Conservation (phyloP, 768 basidiomycete species). For the Amanita inopinata region DNA sequence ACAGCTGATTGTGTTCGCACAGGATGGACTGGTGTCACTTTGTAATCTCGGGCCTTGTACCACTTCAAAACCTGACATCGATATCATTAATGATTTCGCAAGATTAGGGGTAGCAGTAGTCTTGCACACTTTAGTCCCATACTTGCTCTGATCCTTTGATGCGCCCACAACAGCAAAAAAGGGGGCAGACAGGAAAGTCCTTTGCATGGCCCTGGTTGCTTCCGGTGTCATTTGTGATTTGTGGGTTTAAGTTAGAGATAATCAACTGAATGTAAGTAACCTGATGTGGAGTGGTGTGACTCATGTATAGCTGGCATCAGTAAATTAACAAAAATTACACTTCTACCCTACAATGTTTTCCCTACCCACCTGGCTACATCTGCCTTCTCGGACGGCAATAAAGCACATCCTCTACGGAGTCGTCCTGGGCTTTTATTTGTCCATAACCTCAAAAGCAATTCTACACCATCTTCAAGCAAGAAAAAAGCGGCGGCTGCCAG, state of each 20-base stretch:
- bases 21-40: slow-evolving; percentile 68
- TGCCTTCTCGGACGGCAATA: slow-evolving; percentile 25
- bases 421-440: slow-evolving; percentile 68
- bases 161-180: slow-evolving; percentile 76
- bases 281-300: no score
- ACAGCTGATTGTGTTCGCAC: slow-evolving; percentile 30
- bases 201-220: slow-evolving; percentile 27
- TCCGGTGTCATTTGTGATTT: slow-evolving; percentile 11
- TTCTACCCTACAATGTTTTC: slow-evolving; percentile 7
- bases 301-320: no score
- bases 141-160: slow-evolving; percentile 71
- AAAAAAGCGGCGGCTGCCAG: slow-evolving; percentile 32
- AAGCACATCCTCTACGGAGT: slow-evolving; percentile 36
- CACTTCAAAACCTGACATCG: slow-evolving; percentile 64
- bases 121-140: slow-evolving; percentile 55
- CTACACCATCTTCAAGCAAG: slow-evolving; percentile 42
- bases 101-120: neutral
- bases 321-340: no score
- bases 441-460: slow-evolving; percentile 60
- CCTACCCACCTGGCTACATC: slow-evolving; percentile 24
- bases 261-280: no score
- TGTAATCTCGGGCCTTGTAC: slow-evolving; percentile 51
- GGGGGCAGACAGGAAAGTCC: slow-evolving; percentile 54
- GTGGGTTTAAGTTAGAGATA: neutral
- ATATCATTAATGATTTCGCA: neutral